Percentiles rank a stretch among this genome's conserved stretches.
Conservation (phyloP, 108 stramenopile genomes). For the Skeletonema tropicum region DNA sequence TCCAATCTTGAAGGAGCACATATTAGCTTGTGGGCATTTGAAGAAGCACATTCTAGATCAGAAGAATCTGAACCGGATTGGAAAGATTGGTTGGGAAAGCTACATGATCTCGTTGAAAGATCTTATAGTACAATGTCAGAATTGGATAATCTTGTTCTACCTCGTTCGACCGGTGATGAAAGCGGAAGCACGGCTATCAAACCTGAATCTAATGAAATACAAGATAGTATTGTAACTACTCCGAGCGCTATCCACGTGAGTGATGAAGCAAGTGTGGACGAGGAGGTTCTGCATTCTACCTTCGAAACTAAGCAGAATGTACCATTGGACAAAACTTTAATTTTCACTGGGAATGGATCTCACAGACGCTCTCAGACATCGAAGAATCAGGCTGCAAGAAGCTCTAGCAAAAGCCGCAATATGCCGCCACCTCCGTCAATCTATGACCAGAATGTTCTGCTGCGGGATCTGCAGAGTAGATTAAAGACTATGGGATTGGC, state of each 20-base stretch:
- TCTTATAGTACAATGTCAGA: slow-evolving; percentile 15
- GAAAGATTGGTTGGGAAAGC: slow-evolving; percentile 31
- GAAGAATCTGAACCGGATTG: neutral
- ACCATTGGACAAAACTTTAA: slow-evolving; percentile 33
- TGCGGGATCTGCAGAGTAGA: slow-evolving; percentile 39
- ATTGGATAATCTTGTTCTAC: slow-evolving; percentile 18
- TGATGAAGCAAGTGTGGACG: slow-evolving; percentile 1
- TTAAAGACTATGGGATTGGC: slow-evolving; percentile 34
- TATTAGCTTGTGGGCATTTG: slow-evolving; percentile 43
- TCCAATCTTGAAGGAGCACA: slow-evolving; percentile 33
- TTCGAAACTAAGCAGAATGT: neutral
- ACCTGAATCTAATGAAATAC: neutral
- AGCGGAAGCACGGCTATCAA: neutral
- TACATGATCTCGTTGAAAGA: slow-evolving; percentile 40
- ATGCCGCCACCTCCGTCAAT: slow-evolving; percentile 10
- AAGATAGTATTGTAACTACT: neutral
- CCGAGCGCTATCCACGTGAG: slow-evolving; percentile 10
- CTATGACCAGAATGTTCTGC: slow-evolving; percentile 19
- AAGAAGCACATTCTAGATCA: slow-evolving; percentile 4
- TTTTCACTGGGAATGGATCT: slow-evolving; percentile 43
- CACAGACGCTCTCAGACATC: slow-evolving; percentile 5
- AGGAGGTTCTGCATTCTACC: neutral
- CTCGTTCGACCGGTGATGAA: neutral
- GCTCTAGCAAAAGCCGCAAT: neutral
- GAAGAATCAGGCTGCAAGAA: neutral